Conservation (phyloP, 306 rosid genomes). For the Trifolium pratense region DNA sequence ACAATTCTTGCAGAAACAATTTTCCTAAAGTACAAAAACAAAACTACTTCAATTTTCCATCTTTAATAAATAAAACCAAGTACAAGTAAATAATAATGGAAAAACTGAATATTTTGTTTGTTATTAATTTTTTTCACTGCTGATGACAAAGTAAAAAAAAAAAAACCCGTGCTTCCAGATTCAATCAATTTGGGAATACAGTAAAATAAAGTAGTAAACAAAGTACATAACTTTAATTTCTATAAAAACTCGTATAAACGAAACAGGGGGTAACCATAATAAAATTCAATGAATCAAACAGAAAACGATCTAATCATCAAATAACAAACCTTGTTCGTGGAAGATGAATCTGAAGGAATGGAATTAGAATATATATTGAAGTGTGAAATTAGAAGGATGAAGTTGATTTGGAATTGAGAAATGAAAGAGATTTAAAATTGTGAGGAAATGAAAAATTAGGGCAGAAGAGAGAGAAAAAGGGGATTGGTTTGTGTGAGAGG, state of each 20-base stretch:
- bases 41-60: slow-evolving; percentile 20
- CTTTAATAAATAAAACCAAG: neutral
- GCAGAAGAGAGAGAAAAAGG: slow-evolving; percentile 38
- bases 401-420: neutral
- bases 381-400: neutral
- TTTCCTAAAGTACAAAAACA: slow-evolving; percentile 38
- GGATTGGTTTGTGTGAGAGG: slow-evolving; percentile 22
- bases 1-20: slow-evolving; percentile 32
- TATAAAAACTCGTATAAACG: neutral
- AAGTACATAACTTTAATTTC: slow-evolving; percentile 10
- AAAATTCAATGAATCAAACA: slow-evolving; percentile 32
- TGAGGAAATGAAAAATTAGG: slow-evolving; percentile 33
- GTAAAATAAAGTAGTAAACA: neutral
- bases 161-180: slow-evolving; percentile 11
- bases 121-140: neutral
- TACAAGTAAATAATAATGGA: neutral
- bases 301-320: slow-evolving; percentile 12
- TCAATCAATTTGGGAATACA: neutral
- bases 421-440: slow-evolving; percentile 32
- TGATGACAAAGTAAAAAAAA: slow-evolving; percentile 24
- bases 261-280: slow-evolving; percentile 1
- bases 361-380: slow-evolving; percentile 6
- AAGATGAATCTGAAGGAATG: slow-evolving; percentile 21
- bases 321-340: slow-evolving; percentile 22
- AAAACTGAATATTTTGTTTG: slow-evolving; percentile 13